phyloP scores from a whole-genome alignment of 805 yeast species.

The Tetrapisispora pingtungensis region DNA sequence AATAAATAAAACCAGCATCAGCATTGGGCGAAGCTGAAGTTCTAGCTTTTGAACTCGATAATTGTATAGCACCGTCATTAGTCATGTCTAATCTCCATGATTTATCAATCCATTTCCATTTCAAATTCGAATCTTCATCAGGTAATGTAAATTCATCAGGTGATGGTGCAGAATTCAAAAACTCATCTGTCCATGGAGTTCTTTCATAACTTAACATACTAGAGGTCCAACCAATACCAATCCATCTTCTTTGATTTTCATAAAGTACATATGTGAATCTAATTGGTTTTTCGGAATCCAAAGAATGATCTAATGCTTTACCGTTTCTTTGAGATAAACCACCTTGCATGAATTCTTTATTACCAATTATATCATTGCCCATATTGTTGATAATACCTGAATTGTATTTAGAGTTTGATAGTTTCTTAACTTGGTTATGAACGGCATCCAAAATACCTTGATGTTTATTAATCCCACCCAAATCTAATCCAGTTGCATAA shows the following conservation, averaged over 20 bases:
- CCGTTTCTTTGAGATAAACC: background rate
- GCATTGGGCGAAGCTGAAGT: slow-evolving; percentile 55
- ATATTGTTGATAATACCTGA: background rate
- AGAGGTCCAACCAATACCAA: slow-evolving; percentile 96
- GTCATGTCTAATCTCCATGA: slow-evolving; percentile 87
- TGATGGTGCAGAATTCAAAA: slow-evolving; percentile 71
- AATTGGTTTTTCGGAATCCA: slow-evolving; percentile 40
- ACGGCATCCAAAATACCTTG: slow-evolving; percentile 37
- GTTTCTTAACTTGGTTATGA: slow-evolving; percentile 31
- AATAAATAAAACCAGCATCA: slow-evolving; percentile 82
- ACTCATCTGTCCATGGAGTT: slow-evolving; percentile 96
- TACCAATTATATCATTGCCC: slow-evolving; percentile 7
- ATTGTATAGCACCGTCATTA: slow-evolving; percentile 74
- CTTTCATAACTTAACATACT: slow-evolving; percentile 86
- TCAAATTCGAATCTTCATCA: slow-evolving; percentile 54
- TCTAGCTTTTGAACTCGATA: slow-evolving; percentile 48
- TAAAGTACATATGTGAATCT: slow-evolving; percentile 78
- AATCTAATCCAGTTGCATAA: slow-evolving; percentile 80
- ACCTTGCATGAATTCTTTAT: slow-evolving; percentile 24
- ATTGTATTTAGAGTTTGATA: slow-evolving; percentile 10
- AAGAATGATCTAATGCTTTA: slow-evolving; percentile 6
- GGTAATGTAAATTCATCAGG: slow-evolving; percentile 77
- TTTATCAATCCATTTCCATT: slow-evolving; percentile 92
- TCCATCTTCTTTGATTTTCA: slow-evolving; percentile 95
- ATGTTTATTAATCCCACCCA: slow-evolving; percentile 38